Percentiles rank a stretch among this genome's conserved stretches.
Evolutionary conservation across 768 basidiomycete species (phyloP).

Genomic region (Tulasnella sp.): DNA sequence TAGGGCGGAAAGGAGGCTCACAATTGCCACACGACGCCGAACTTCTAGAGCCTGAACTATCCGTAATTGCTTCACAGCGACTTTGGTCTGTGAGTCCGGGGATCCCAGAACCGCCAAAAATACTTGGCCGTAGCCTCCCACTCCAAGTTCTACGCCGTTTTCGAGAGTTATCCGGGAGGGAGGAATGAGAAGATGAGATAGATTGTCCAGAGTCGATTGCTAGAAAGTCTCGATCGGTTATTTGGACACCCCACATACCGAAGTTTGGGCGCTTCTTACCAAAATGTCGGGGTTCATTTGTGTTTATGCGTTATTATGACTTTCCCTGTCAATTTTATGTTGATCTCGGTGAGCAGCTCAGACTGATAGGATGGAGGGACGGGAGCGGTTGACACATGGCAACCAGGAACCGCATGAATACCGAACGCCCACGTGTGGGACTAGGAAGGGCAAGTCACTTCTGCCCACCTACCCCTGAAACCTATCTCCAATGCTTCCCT

Average conservation of each 20-base stretch:
- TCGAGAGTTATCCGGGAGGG: not conserved
- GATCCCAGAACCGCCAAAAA: not conserved
- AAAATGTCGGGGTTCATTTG: not conserved
- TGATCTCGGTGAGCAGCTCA: too few relatives aligned
- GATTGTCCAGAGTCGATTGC: not conserved
- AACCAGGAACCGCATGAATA: too few relatives aligned
- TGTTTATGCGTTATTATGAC: too few relatives aligned
- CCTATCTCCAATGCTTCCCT: too few relatives aligned
- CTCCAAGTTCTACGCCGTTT: not conserved
- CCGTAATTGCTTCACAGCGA: not conserved
- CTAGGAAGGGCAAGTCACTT: too few relatives aligned
- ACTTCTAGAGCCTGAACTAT: not conserved
- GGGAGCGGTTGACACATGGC: too few relatives aligned
- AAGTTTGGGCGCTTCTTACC: not conserved
- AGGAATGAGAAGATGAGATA: not conserved
- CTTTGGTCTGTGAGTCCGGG: not conserved
- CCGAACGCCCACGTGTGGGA: too few relatives aligned
- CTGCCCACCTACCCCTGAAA: too few relatives aligned
- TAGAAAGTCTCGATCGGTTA: not conserved
- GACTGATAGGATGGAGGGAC: too few relatives aligned
- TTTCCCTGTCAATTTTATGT: too few relatives aligned
- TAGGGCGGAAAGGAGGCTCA: not conserved
- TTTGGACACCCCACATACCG: not conserved
- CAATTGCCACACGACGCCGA: not conserved
- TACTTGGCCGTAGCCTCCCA: not conserved